Conservation (phyloP, 306 rosid species). For the Oemleria cerasiformis region DNA sequence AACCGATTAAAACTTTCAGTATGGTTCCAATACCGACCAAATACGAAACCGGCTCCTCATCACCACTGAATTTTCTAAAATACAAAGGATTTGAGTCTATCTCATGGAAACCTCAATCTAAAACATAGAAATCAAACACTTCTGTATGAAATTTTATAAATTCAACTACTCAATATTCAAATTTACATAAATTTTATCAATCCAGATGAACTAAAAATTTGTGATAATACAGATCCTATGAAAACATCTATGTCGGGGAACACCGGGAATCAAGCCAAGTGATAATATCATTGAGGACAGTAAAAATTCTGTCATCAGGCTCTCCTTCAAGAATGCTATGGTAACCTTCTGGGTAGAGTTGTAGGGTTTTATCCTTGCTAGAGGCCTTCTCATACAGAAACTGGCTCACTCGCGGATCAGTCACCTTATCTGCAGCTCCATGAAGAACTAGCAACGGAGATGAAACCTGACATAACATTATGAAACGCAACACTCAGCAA, state of each 20-base stretch:
- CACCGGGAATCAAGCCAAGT: slow-evolving; percentile 65
- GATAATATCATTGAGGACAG: slow-evolving; percentile 64
- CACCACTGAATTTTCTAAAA: no score
- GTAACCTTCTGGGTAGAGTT: slow-evolving; percentile 62
- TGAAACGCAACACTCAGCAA: not conserved
- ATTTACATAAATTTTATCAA: no score
- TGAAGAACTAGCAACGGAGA: slow-evolving; percentile 81
- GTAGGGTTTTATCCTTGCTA: slow-evolving; percentile 64
- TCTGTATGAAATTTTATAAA: no score
- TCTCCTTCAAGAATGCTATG: slow-evolving; percentile 90
- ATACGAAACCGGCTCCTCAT: no score
- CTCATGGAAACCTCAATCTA: no score
- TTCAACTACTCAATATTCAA: no score
- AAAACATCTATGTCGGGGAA: slow-evolving; percentile 5
- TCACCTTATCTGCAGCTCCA: slow-evolving; percentile 78
- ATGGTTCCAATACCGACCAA: no score
- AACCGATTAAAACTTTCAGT: no score
- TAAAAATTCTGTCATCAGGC: slow-evolving; percentile 66
- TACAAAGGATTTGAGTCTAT: no score
- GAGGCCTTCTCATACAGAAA: slow-evolving; percentile 78
- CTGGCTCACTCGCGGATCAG: slow-evolving; percentile 73
- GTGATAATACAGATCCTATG: not conserved
- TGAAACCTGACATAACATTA: slow-evolving; percentile 48
- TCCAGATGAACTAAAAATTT: no score
- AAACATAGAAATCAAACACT: no score